Base-by-base conservation (phyloP, 2,329 filamentous ascomycete genomes). In the Pseudogymnoascus sp. region DNA sequence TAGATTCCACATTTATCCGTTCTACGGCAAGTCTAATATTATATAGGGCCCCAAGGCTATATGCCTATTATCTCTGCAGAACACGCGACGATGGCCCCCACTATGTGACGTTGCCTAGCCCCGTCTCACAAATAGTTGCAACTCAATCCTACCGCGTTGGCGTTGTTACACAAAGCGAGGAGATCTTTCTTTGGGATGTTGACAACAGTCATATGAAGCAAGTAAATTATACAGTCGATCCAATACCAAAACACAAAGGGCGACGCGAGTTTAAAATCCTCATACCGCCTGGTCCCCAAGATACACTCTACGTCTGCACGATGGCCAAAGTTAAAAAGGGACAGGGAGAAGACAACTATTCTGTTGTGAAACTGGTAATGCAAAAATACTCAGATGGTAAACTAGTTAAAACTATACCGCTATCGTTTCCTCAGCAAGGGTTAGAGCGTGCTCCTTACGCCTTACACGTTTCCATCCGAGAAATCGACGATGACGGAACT, bases 401-500 rank as follows among this genome's bases (percentile, higher is more conserved):
- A 58, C 28, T 62, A 23, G 12, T 58, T 12, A 33, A 55, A 8
- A 62, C 41, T 22, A 8, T 14, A 9, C 7, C 23, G 12, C 19
- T 62, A 52, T 25, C 25, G 11, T 30, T 33, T 36, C 60, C 60
- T 14, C 60, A 35, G 19, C 23, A 62, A 22, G 42, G 39, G 38
- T 14, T 62, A 11, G 60, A 59, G 19, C 23, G 42, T 52, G 23
- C 42, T 4, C 23, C 14, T 28, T 58, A 59, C 28, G n/a, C 16
- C 11, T 45, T 60, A 11, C 25, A 30, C 22, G 3, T 45, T 14
- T n/a, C 7, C 36, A 45, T 42, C 5, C 39, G 19, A 62, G 52
- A 62, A 30, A 62, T 62, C 41, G 60, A 62, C 19, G 60, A 62
- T 12, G 16, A 59, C 23, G 60, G 60, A 8, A 22, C 52, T 23